Percentiles rank a stretch among this genome's conserved stretches.
phyloP scores from a whole-genome alignment of 2,329 filamentous ascomycete genomes.

The Stagonosporopsis vannaccii region DNA sequence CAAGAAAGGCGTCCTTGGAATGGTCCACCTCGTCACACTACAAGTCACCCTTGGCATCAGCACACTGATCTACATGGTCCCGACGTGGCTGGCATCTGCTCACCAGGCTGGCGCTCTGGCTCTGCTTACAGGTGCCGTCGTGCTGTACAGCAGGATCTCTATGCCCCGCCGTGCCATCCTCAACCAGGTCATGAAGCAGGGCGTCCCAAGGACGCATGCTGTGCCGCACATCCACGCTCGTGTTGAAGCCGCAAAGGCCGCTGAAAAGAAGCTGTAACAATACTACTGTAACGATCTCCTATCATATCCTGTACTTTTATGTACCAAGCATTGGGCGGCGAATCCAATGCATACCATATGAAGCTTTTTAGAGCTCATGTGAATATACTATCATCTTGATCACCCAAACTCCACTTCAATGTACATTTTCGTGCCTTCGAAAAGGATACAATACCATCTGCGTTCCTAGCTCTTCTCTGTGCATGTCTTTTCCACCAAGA shows the following conservation, averaged over 20 bases:
- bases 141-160: conserved; percentile 69
- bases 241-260: conserved; percentile 26
- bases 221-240: conserved; percentile 32
- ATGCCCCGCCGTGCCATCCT: conserved; percentile 44
- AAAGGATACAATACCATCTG: no score
- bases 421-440: background rate
- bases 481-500: no score
- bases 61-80: conserved; percentile 93
- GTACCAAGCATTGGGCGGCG: conserved; percentile 16
- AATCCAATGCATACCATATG: conserved; percentile 9
- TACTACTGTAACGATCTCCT: conserved; percentile 11
- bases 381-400: background rate
- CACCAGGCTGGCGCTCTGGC: conserved; percentile 93
- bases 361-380: conserved; percentile 11
- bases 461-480: background rate
- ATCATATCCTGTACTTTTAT: conserved; percentile 14
- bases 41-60: conserved; percentile 88
- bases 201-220: conserved; percentile 21
- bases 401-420: background rate
- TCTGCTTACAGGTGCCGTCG: conserved; percentile 79
- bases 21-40: conserved; percentile 81
- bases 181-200: conserved; percentile 38
- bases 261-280: conserved; percentile 25
- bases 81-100: conserved; percentile 82
- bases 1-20: conserved; percentile 76